A percentile compares a stretch with the other conserved stretches of the same genome.
These are phyloP conservation scores for Microcos paniculata DNA, from an alignment of 345 rosid genomes.

Conservation along the genomic window DNA sequence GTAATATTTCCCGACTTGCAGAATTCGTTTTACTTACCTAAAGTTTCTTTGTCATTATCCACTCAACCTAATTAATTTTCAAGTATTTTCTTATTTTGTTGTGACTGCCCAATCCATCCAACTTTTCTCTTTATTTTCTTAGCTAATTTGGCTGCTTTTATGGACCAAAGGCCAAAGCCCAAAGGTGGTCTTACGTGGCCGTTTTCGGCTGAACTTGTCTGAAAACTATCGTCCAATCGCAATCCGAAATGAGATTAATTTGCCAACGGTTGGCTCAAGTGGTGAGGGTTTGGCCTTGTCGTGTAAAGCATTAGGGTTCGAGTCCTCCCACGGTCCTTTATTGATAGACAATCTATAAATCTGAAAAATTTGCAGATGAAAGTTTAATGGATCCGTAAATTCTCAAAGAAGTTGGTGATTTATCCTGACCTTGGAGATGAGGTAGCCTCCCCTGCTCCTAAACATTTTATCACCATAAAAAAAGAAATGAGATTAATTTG, in stretches of 20 bases:
- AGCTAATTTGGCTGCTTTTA: not conserved
- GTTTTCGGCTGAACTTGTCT: not conserved
- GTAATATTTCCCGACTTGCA: not conserved
- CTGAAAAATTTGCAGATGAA: too few relatives aligned
- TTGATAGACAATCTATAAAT: too few relatives aligned
- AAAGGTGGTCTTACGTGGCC: not conserved
- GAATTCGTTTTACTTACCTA: not conserved
- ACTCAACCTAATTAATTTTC: not conserved
- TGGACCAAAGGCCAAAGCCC: not conserved
- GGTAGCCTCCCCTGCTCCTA: too few relatives aligned
- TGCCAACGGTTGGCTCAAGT: too few relatives aligned
- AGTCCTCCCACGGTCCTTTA: too few relatives aligned
- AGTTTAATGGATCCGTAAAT: too few relatives aligned
- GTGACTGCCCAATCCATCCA: not conserved
- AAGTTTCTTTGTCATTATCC: slow-evolving; percentile 8
- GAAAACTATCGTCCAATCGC: not conserved
- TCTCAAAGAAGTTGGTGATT: too few relatives aligned
- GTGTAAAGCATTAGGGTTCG: too few relatives aligned
- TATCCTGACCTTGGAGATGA: too few relatives aligned
- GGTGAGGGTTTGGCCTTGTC: too few relatives aligned
- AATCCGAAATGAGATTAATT: not conserved
- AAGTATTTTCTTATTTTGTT: not conserved
- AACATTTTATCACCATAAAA: too few relatives aligned
- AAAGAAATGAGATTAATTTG: too few relatives aligned
- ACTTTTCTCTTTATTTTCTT: not conserved